These are phyloP conservation scores for Verruconis gallopava DNA, from an alignment of 2,329 filamentous ascomycete genomes.

Conservation along the genomic window DNA sequence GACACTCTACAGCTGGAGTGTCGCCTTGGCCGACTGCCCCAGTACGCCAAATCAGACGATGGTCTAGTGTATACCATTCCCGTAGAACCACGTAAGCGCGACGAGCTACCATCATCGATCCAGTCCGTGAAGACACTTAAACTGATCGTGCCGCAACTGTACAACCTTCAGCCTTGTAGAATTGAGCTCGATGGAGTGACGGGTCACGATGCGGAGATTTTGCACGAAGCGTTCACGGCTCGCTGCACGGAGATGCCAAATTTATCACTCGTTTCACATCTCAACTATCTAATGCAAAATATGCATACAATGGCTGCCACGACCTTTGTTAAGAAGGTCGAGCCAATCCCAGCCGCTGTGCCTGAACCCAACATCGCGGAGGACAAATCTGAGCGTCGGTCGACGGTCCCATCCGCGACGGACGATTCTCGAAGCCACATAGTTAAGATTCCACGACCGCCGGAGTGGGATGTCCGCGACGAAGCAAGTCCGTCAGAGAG, in stretches of 20 bases:
- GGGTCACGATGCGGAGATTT: conserved; percentile 44
- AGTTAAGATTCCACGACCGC: conserved; percentile 59
- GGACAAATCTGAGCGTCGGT: no score
- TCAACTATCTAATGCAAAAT: conserved; percentile 64
- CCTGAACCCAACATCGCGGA: no score
- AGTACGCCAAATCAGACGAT: conserved; percentile 57
- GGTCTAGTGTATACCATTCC: conserved; percentile 59
- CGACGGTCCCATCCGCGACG: no score
- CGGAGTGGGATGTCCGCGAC: conserved; percentile 51
- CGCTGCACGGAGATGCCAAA: conserved; percentile 44
- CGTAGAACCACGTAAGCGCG: conserved; percentile 49
- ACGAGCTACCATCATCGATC: conserved; percentile 48
- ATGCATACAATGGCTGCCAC: conserved; percentile 53
- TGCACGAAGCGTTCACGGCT: conserved; percentile 53
- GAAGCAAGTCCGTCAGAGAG: conserved; percentile 21
- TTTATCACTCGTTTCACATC: conserved; percentile 55
- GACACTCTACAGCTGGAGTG: conserved; percentile 64
- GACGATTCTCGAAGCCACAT: conserved; percentile 43
- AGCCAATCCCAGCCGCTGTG: not conserved
- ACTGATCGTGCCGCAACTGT: conserved; percentile 56
- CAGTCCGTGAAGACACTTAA: conserved; percentile 50
- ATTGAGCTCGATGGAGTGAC: conserved; percentile 53
- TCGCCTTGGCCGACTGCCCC: conserved; percentile 53
- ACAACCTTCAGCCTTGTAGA: conserved; percentile 56
- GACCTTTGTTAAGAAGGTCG: no score